phyloP scores from a whole-genome alignment of 139 green algal species.

The Tetratostichococcus sp. region DNA sequence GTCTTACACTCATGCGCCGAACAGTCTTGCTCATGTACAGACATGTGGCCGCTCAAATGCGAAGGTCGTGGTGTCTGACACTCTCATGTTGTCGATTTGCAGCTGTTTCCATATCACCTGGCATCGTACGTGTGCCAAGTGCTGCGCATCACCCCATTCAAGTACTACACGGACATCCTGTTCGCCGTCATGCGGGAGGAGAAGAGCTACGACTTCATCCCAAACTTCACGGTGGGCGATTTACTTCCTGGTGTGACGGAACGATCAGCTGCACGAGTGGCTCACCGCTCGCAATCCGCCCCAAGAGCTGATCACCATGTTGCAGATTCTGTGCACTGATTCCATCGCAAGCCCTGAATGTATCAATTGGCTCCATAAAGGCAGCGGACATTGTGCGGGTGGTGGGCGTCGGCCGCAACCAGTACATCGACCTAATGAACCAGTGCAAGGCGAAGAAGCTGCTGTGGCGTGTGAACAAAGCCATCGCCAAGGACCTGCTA shows the following conservation, averaged over 20 bases:
- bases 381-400: constrained; percentile 79
- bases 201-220: constrained; percentile 83
- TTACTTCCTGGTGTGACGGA: no score
- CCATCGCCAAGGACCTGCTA: constrained; percentile 70
- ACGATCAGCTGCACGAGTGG: no score
- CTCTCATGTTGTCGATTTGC: constrained; percentile 16
- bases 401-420: constrained; percentile 86
- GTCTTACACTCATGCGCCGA: no score
- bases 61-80: no score
- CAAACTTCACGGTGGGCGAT: constrained; percentile 95
- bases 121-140: constrained; percentile 77
- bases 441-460: constrained; percentile 81
- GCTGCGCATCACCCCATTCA: constrained; percentile 80
- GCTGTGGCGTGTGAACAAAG: constrained; percentile 82
- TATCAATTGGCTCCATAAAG: no score
- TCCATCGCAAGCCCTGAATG: no score
- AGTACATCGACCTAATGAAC: constrained; percentile 92
- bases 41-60: no score
- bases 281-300: no score
- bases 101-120: constrained; percentile 91
- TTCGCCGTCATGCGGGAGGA: constrained; percentile 74
- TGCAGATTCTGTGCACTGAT: no score
- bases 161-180: constrained; percentile 86
- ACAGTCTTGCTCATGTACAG: no score
- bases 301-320: no score